Base-by-base conservation (phyloP, 106 monocot genomes). In the Phalaenopsis aphrodite region DNA sequence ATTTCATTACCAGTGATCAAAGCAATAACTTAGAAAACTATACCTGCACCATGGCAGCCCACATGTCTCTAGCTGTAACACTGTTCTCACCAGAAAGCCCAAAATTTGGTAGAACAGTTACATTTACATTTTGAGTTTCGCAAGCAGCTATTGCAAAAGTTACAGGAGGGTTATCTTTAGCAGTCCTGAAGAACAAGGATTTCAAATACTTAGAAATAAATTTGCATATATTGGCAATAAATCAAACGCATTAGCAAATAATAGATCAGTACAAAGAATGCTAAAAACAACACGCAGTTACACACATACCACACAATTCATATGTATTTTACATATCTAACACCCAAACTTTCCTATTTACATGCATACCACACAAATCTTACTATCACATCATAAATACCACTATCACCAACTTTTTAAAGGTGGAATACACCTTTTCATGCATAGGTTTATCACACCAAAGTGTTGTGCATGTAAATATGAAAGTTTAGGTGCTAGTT, bases 121-220 rank as follows among this genome's bases (percentile, higher is more conserved):
- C 99, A 81, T 85, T 95, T 43, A 95, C 95, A 86, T 99, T 99
- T 79, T 99, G 99, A 83, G 95, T 99, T 88, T 99, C 99, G 77
- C 88, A 99, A 37, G 99, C 99, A 88, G 99, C 99, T 83, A 99
- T 88, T 55, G 99, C 92, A 83, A 93, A 99, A 41, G 95, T 95
- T 55, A 99, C 99, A 76, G 99, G 99, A 61, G 95, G 95, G 68
- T 99, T 93, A 84, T 94, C 95, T 78, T 93, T 95, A 23, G 87
- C 89, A 75, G 95, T 99, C 83, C 99, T 99, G 95, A 79, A 88
- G 65, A 49, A 79, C 74, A 52, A 47, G 18, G 43, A 6, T 37
- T 14, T 37, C 30, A 69, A 45, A 45, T 45, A 18, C 42, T 39
- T 69, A 12, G 4, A 36, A 69, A 69, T 69, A 12, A 69, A 69